A percentile compares a stretch with the other conserved stretches of the same genome.
phyloP scores from a whole-genome alignment of 2,329 filamentous ascomycete species.

The Cladosporium colombiae region DNA sequence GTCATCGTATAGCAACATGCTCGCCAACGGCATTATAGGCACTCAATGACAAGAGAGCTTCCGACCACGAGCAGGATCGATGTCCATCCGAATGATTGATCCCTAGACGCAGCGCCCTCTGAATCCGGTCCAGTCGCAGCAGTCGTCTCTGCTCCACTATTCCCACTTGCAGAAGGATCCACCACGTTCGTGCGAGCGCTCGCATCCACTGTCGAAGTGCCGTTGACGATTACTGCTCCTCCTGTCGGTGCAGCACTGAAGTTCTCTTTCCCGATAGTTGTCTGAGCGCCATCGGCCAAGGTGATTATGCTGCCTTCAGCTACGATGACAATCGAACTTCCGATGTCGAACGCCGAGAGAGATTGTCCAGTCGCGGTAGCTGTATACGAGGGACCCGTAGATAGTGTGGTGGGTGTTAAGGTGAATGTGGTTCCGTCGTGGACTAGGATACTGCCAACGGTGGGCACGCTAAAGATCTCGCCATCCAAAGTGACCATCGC shows the following conservation, averaged over 20 bases:
- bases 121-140: background rate
- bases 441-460: background rate
- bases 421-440: conserved; percentile 6
- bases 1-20: background rate
- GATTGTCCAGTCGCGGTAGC: background rate
- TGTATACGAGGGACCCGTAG: background rate
- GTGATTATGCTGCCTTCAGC: background rate
- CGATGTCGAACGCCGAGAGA: background rate
- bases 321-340: background rate
- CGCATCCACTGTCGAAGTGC: background rate
- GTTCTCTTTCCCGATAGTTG: background rate
- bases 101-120: background rate
- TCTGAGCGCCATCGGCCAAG: conserved; percentile 6
- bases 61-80: background rate
- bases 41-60: background rate
- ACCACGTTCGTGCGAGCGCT: background rate
- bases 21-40: background rate
- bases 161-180: background rate
- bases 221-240: background rate
- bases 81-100: background rate
- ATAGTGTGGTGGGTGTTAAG: background rate
- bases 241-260: conserved; percentile 6
- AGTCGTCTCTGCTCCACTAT: background rate
- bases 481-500: background rate
- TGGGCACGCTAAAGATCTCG: background rate